A percentile compares a stretch with the other conserved stretches of the same genome.
Evolutionary conservation across 345 rosid genomes (phyloP).

Genomic region (Eucalyptus paniculata): DNA sequence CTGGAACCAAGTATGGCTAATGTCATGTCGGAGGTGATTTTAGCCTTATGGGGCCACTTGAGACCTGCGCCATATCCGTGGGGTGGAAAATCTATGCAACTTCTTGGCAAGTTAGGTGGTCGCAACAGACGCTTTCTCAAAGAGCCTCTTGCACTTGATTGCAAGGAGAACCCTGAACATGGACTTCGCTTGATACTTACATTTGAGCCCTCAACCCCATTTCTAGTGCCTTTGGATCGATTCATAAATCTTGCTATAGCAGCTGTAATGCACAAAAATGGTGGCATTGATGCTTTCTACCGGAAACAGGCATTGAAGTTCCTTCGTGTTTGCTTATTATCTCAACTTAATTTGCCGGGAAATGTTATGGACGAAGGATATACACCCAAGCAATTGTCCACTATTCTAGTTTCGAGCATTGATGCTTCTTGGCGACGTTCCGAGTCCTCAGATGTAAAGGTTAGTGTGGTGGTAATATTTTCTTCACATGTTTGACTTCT

Average conservation of each 20-base stretch:
- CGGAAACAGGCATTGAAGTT: conserved; percentile 83
- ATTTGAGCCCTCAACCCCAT: conserved; percentile 91
- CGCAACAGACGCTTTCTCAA: conserved; percentile 93
- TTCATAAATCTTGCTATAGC: conserved; percentile 93
- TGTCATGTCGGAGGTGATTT: conserved; percentile 94
- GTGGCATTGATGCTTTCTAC: conserved; percentile 66
- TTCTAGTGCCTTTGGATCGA: conserved; percentile 90
- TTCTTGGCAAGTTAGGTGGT: conserved; percentile 97
- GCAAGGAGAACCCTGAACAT: conserved; percentile 98
- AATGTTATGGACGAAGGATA: conserved; percentile 61
- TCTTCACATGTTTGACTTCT: background rate
- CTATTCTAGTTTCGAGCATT: conserved; percentile 48
- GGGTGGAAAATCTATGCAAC: conserved; percentile 91
- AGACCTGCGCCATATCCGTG: conserved; percentile 91
- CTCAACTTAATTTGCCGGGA: conserved; percentile 97
- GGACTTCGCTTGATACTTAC: conserved; percentile 95
- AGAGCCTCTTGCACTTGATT: conserved; percentile 95
- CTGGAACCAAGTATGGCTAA: conserved; percentile 96
- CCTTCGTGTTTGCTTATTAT: conserved; percentile 79
- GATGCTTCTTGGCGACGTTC: conserved; percentile 67
- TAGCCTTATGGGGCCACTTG: conserved; percentile 95
- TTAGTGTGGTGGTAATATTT: conserved; percentile 9
- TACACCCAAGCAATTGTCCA: conserved; percentile 52
- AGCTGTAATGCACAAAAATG: conserved; percentile 59
- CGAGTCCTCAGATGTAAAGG: conserved; percentile 81